Base-by-base conservation (phyloP, 2,329 filamentous ascomycete genomes). In the Mariannaea sp. region DNA sequence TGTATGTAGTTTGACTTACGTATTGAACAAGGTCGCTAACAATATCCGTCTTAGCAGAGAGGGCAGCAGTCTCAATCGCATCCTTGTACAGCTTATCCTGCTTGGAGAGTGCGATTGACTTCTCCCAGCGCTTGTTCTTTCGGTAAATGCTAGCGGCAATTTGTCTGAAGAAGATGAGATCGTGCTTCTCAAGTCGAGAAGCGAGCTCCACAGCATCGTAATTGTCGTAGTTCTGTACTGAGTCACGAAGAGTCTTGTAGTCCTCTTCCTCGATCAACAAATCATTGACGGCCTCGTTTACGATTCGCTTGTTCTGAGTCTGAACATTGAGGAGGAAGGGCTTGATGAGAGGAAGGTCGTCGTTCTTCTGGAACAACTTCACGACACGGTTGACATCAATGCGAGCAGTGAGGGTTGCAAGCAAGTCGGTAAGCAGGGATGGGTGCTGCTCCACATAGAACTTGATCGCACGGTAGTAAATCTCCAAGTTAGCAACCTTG, bases 71-170 rank as follows among this genome's bases (percentile, higher is more conserved):
- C 81, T 99, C 94, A 59, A 99, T 97, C 20, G 95, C 94, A 76
- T 99, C 94, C 81, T 97, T 97, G 87, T 94, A 99, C 13, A 99
- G 81, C 83, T 97, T 97, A 80, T 99, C 94, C 73, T 99, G 93
- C 82, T 99, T 99, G 13, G 93, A 97, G 40, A 99, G 80, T 27
- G 91, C 85, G 73, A 99, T 99, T 4, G 92, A 97, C 79, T 97
- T 97, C 79, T 97, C 93, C 95, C 95, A 99, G 60, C 94, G 86
- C 88, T 97, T 97, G 81, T 96, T 97, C 84, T 97, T 99, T 73
- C 95, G 92, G 80, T 97, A 99, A 74, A 99, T 99, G 76, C 83
- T 96, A 62, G 95, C 92, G 4, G 94, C 94, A 69, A 99, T 96
- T 75, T 99, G 94, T 69, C 94, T 88, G 88, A 99, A 99, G 82